Evolutionary conservation across 371 early-diverging fungal genomes (phyloP), one percentile per base, ranked within the genome.

Genomic region (Mortierella sp.): DNA sequence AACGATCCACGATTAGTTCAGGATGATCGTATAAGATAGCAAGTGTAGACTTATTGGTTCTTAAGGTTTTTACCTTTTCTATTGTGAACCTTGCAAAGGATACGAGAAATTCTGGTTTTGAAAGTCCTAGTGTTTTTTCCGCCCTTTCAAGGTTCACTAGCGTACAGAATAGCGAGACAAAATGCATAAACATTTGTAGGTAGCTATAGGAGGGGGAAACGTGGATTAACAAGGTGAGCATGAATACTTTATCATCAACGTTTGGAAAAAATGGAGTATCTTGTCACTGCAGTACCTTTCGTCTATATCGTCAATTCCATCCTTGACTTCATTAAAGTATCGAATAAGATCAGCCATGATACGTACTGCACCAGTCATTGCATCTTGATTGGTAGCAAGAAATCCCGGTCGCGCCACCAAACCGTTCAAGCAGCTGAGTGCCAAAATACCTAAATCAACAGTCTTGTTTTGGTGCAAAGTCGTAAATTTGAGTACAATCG

Each of bases 121-220:
- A 70, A 12, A 79, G 68, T 6, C 75, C 75, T 1, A 73, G 60
- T 3, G 64, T 55, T 26, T 67, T 65, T 37, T 79, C 80, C 12
- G 80, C 80, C 37, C 80, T 66, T 47, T 79, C 80, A 26, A 79
- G 67, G 35, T 79, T 74, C 12, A 54, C 53, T 61, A 73, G 40
- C 23, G 74, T 70, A 58, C 80, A 79, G 59, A 79, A 79, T 23
- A 79, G 34, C 12, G 80, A 69, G 5, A 79, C 71, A 37, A 79
- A 79, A 57, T 79, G 74, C 80, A 79, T 74, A 61, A 79, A 79
- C 70, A 74, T 74, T 64, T 79, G 74, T 23, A 74, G 70, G 47
- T 79, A 79, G 29, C 78, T 78, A 64, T 34, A 42, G 34, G 55
- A 26, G 49, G 26, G 61, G n/a, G 19, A 29, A 40, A 28, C 4